phyloP scores from a whole-genome alignment of 1,284 basidiomycete species.

The Schizophyllum commune region DNA sequence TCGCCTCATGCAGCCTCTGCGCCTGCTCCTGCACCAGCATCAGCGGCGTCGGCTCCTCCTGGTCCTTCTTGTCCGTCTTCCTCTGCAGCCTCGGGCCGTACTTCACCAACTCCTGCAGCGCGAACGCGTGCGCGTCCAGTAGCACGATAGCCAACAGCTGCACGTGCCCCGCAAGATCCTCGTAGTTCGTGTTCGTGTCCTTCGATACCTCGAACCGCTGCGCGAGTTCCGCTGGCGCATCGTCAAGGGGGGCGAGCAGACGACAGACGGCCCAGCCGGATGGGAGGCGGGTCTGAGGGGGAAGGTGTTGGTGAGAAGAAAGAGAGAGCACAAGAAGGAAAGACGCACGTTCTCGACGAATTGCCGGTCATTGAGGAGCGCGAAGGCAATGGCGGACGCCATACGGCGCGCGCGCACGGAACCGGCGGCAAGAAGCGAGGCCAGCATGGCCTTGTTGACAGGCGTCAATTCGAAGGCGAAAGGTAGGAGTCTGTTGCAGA shows the following conservation, averaged over 20 bases:
- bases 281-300: constrained; percentile 36
- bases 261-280: constrained; percentile 10
- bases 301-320: constrained; percentile 25
- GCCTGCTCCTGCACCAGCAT: constrained; percentile 38
- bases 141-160: constrained; percentile 49
- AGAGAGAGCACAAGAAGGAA: constrained; percentile 3
- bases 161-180: constrained; percentile 44
- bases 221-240: constrained; percentile 15
- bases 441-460: constrained; percentile 37
- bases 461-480: constrained; percentile 29
- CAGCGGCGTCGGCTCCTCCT: constrained; percentile 36
- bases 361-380: constrained; percentile 26
- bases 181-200: constrained; percentile 48
- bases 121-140: constrained; percentile 49
- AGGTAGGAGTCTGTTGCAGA: constrained; percentile 36
- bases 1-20: constrained; percentile 49
- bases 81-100: constrained; percentile 9
- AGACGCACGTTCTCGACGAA: constrained; percentile 22
- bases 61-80: constrained; percentile 29
- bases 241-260: constrained; percentile 21
- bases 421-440: constrained; percentile 46
- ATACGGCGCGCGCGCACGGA: constrained; percentile 43
- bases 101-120: constrained; percentile 33
- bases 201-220: constrained; percentile 37
- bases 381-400: constrained; percentile 46